Conservation (phyloP, 2,329 filamentous ascomycete species). For the Neurospora crassa region DNA sequence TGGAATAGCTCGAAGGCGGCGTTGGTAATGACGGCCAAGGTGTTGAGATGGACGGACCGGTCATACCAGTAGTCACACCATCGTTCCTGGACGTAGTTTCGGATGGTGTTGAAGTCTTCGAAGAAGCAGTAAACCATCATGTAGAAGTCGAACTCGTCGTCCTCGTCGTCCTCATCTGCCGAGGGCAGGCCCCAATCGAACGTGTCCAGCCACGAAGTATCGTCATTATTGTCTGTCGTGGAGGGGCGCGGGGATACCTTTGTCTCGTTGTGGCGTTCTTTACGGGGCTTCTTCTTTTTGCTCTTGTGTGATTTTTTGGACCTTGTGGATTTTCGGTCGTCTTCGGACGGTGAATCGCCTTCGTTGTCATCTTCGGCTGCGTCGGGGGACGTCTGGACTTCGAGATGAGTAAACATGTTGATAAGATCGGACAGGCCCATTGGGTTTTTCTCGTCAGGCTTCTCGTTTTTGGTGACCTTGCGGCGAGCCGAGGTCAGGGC, state of each 20-base stretch:
- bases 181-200: conserved; percentile 14
- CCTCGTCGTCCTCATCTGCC: conserved; percentile 13
- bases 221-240: conserved; percentile 1
- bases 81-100: conserved; percentile 21
- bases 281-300: conserved; percentile 10
- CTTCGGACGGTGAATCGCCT: conserved; percentile 4
- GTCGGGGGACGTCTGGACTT: conserved; percentile 14
- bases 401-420: conserved; percentile 21
- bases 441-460: conserved; percentile 1
- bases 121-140: conserved; percentile 28
- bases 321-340: neutral
- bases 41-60: conserved; percentile 16
- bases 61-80: conserved; percentile 25
- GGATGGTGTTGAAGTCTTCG: conserved; percentile 24
- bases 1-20: conserved; percentile 25
- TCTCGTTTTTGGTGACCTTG: conserved; percentile 3
- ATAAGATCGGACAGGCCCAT: conserved; percentile 14
- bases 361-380: conserved; percentile 8
- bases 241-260: conserved; percentile 2
- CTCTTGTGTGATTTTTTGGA: conserved; percentile 4
- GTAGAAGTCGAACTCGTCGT: conserved; percentile 22
- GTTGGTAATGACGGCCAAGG: conserved; percentile 23
- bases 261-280: conserved; percentile 7
- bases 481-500: conserved; percentile 7
- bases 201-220: conserved; percentile 15